Base-by-base conservation (phyloP, 2,329 filamentous ascomycete species). In the Fusarium sp. region DNA sequence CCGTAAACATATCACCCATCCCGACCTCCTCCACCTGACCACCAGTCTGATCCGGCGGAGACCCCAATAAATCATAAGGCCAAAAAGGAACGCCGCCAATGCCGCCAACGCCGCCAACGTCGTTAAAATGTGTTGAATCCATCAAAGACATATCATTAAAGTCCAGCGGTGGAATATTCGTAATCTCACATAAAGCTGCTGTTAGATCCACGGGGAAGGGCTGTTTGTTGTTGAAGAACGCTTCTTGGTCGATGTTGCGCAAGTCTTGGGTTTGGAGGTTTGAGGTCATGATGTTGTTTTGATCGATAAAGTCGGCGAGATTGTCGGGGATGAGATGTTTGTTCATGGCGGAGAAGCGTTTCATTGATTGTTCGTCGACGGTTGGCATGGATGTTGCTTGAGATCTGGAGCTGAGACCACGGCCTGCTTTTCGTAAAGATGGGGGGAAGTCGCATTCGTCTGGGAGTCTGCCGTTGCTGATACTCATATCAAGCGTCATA, bases 361-460 rank as follows among this genome's bases (percentile, higher is more conserved):
- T 52, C 9, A n/a, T 58, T 0, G 64, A 64, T 11, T 72, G 35
- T 0, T 64, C 58, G 4, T 65, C 42, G 0, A 41, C 13, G 1
- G 14, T 14, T 1, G 38, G 41, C 13, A 38, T 53, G 0, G 39
- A 17, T 0, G 25, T 17, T 13, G 25, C 8, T 9, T 39, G 59
- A 8, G 35, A 42, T 13, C 29, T 60, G 5, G 60, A 20, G 3
- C 17, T 2, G 0, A 22, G 5, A 1, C 47, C 52, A 1, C 50
- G 52, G 7, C 55, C 50, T 4, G 46, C 14, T 17, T 73, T 70
- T 7, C 75, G 59, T 2, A 76, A 6, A 0, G 62, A 68, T 1
- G 71, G 71, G 0, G 75, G 75, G 14, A 77, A 77, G 27, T 77
- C 75, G 15, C 61, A 75, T 14, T 77, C 75, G 0, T 77, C 75